Conservation (phyloP, 2,329 filamentous ascomycete genomes). For the Dryadomyces sulphureus region DNA sequence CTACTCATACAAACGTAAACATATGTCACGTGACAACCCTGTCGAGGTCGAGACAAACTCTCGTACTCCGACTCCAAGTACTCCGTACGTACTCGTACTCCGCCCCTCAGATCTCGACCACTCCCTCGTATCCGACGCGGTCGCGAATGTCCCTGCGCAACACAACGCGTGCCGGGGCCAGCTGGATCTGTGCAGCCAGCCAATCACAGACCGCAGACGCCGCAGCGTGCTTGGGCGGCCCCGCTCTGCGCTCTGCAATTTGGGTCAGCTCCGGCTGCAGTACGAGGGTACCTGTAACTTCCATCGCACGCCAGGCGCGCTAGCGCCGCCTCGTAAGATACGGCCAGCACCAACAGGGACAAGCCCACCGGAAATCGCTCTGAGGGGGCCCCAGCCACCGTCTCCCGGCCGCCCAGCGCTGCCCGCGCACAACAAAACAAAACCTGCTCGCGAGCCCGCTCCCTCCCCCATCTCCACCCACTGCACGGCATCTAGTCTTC, state of each 20-base stretch:
- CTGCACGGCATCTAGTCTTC: constrained; percentile 6
- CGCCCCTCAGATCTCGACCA: no score
- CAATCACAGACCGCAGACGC: background rate
- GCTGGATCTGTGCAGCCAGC: background rate
- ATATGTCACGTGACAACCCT: no score
- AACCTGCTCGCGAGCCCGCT: constrained; percentile 5
- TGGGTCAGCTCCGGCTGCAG: no score
- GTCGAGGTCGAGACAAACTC: no score
- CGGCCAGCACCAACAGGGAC: background rate
- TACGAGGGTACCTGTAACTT: no score
- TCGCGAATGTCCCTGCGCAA: background rate
- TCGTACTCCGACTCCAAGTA: background rate
- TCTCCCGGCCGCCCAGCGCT: constrained; percentile 11
- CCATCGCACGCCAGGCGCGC: no score
- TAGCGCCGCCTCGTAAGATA: background rate
- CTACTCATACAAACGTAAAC: no score
- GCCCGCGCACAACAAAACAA: constrained; percentile 10
- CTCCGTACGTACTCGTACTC: background rate
- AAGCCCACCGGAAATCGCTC: background rate
- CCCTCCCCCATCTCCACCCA: constrained; percentile 5
- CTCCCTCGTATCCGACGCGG: background rate
- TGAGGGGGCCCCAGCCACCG: background rate
- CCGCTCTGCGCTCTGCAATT: background rate
- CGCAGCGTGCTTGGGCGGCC: background rate
- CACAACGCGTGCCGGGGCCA: background rate